Conservation (phyloP, 192 early-diverging fungal species). For the Rhizoclosmatium globosum region DNA sequence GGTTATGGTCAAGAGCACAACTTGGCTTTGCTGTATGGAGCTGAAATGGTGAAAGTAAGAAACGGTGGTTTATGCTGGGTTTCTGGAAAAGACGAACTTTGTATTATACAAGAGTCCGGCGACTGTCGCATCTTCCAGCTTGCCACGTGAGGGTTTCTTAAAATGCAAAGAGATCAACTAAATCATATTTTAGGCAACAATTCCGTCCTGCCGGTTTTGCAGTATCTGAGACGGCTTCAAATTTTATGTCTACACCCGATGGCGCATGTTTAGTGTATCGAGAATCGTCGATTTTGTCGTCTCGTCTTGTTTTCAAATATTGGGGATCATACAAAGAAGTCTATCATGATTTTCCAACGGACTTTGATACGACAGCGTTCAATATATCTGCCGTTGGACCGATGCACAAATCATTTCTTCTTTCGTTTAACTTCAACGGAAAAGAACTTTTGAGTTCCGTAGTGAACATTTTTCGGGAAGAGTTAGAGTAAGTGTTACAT, state of each 20-base stretch:
- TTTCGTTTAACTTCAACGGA: neutral
- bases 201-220: neutral
- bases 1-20: constrained; percentile 1
- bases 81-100: neutral
- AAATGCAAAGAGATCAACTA: neutral
- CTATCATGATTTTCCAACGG: neutral
- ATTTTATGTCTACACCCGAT: neutral
- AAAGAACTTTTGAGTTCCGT: neutral
- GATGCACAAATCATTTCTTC: neutral
- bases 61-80: neutral
- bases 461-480: neutral
- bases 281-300: neutral
- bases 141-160: neutral
- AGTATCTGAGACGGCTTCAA: neutral
- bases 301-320: neutral
- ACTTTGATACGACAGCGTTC: neutral
- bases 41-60: neutral
- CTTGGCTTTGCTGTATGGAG: neutral
- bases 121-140: neutral
- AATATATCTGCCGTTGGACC: neutral
- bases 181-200: neutral
- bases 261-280: neutral
- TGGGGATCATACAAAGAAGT: neutral
- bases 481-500: neutral
- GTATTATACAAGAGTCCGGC: neutral